phyloP scores from a whole-genome alignment of 1,284 basidiomycete genomes.

The Porogramme epimiltina region DNA sequence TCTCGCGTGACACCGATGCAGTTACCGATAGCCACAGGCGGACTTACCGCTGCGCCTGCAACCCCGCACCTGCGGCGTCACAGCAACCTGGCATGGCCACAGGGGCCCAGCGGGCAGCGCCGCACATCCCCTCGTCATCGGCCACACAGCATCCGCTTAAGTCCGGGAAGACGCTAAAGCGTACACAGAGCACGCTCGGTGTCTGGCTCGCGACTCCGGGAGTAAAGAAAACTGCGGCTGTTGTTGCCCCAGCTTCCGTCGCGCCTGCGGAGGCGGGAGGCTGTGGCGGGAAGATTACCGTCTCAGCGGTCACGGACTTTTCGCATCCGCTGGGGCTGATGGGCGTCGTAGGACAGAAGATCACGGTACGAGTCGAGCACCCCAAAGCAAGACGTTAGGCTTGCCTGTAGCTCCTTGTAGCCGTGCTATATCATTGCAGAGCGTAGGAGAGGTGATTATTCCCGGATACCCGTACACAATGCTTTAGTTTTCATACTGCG shows the following conservation, averaged over 20 bases:
- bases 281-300: slow-evolving; percentile 24
- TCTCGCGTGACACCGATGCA: background rate
- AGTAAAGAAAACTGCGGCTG: no score
- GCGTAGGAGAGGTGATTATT: no score
- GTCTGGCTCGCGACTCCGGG: slow-evolving; percentile 18
- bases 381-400: background rate
- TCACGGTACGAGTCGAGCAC: slow-evolving; percentile 20
- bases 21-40: background rate
- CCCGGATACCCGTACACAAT: background rate
- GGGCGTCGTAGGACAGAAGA: slow-evolving; percentile 22
- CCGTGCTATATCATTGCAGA: no score
- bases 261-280: background rate
- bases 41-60: slow-evolving; percentile 14
- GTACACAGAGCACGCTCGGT: slow-evolving; percentile 19
- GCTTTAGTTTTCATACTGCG: background rate
- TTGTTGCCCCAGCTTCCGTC: no score
- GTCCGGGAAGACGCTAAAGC: slow-evolving; percentile 7
- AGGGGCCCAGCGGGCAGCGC: no score
- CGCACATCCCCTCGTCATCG: no score
- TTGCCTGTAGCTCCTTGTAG: no score
- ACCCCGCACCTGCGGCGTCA: background rate
- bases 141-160: background rate
- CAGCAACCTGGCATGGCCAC: no score
- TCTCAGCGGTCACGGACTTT: slow-evolving; percentile 18
- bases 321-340: slow-evolving; percentile 21